Evolutionary conservation across 441 rosid species (phyloP), one percentile per base, ranked within the genome.

Genomic region (Populus hybrid): DNA sequence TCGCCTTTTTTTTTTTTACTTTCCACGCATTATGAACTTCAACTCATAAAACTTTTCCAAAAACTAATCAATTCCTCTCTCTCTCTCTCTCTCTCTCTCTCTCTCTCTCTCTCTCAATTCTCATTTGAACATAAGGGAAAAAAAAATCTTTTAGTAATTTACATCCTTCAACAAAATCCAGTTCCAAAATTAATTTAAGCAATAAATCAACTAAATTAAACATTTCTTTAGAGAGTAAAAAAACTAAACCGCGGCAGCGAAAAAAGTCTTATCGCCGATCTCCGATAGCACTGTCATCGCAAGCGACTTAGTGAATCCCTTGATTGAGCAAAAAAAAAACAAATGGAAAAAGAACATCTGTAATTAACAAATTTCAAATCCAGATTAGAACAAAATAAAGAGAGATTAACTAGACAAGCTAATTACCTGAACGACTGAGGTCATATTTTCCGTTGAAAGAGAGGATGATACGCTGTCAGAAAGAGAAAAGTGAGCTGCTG

Each of bases 251-350:
- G 97, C 99, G 14, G 97, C 99, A 29, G 99, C 94, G 74, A 29
- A 95, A 89, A 95, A 93, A 69, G 99, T 95, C 89, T 93, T 95
- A 83, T 93, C 99, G 31, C 98, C 99, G 80, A 95, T 91, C 90
- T 95, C 98, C 4, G 98, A 94, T 35, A 92, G 85, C 63, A 93
- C 90, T 33, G 97, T 94, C 97, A 94, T 91, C 69, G 97, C 97
- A 50, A 93, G 90, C 16, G 99, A 94, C 87, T 94, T 94, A 70
- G 93, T 87, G 79, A 93, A 93, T 50, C 97, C 99, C 97, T 92
- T 82, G 16, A 75, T 38, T 3, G 67, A 71, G 8, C 21, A 76
- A 24, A 71, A 35, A 56, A 40, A 64, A 29, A 29, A 29, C 31
- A 29, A 29, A 29, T 29, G 21, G 9, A 36, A 65, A 11, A 5